Base-by-base conservation (phyloP, 1,139 yeast species). In the Debaryomyces fabryi region DNA sequence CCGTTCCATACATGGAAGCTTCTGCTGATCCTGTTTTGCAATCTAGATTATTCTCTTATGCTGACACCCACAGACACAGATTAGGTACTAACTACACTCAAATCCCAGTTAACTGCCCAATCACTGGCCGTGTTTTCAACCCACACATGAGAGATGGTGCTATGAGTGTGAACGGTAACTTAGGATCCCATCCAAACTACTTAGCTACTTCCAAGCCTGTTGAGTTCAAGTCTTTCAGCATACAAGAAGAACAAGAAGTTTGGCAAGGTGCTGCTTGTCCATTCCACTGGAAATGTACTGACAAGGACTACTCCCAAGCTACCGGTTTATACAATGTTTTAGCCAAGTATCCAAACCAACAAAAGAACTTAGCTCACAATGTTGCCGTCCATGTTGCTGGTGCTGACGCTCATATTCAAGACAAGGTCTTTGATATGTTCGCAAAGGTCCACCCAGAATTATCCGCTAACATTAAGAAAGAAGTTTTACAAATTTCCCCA, bases 231-330 rank as follows among this genome's bases (percentile, higher is more conserved):
- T 58, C 62, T 50, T 71, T 64, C 58, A 57, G 63, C 42, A 59
- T 72, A 48, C 82, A 78, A 67, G 78, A 79, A 63, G 82, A 81
- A 55, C 97, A 90, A 69, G 97, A 92, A 73, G 78, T 81, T 53
- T 91, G 96, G 92, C 72, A 78, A 50, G 97, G 97, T 52, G 85
- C 95, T 55, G 97, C 96, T 49, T 76, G 85, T 56, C 89, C 90
- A 59, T 88, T 83, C 84, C 95, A 89, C 76, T 91, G 97, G 97
- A 79, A 81, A 54, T 82, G 81, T 49, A 86, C 85, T 50, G 86
- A 79, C 49, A 76, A 74, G 49, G 96, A 90, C 67, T 78, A 62
- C 88, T 86, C 72, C 80, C 97, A 61, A 78, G 86, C 69, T 75
- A 67, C 58, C 69, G 75, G 58, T 77, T 65, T 92, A 88, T 81